phyloP scores from a whole-genome alignment of 176 grass and related monocot genomes.

The Leersia perrieri region DNA sequence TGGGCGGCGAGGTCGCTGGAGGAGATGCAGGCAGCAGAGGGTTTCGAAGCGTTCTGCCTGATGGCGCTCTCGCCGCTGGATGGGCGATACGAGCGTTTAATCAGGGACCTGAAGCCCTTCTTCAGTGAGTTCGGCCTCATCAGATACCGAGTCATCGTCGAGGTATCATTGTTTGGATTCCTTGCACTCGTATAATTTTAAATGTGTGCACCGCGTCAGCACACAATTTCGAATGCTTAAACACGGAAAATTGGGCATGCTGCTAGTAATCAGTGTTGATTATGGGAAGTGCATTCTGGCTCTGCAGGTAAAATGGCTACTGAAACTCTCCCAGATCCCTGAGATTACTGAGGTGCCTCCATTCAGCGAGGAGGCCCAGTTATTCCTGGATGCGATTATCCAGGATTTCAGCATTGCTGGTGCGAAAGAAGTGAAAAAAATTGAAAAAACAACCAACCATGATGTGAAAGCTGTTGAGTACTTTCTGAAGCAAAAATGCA shows the following conservation, averaged over 20 bases:
- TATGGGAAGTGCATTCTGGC: conserved; percentile 2
- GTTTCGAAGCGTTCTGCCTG: conserved; percentile 46
- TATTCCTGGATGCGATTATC: conserved; percentile 74
- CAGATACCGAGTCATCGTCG: conserved; percentile 72
- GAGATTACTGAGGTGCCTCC: conserved; percentile 77
- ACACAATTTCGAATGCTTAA: background rate
- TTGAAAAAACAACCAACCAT: conserved; percentile 93
- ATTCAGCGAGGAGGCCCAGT: conserved; percentile 63
- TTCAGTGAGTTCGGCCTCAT: conserved; percentile 98
- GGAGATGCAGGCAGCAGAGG: conserved; percentile 26
- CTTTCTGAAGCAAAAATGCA: conserved; percentile 91
- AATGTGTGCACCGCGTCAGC: background rate
- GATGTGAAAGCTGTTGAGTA: conserved; percentile 95
- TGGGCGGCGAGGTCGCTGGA: conserved; percentile 34
- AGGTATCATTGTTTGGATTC: conserved; percentile 42
- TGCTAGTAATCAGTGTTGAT: background rate
- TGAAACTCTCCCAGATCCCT: conserved; percentile 85
- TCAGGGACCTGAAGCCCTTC: conserved; percentile 62
- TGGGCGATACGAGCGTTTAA: conserved; percentile 57
- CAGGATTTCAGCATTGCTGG: conserved; percentile 57
- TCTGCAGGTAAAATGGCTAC: conserved; percentile 76
- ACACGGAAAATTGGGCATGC: background rate
- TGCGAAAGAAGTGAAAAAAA: conserved; percentile 77
- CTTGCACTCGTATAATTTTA: background rate
- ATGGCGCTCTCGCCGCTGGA: conserved; percentile 87